These are phyloP conservation scores for Eucalyptus pumila DNA, from an alignment of 345 rosid species.

Conservation along the genomic window DNA sequence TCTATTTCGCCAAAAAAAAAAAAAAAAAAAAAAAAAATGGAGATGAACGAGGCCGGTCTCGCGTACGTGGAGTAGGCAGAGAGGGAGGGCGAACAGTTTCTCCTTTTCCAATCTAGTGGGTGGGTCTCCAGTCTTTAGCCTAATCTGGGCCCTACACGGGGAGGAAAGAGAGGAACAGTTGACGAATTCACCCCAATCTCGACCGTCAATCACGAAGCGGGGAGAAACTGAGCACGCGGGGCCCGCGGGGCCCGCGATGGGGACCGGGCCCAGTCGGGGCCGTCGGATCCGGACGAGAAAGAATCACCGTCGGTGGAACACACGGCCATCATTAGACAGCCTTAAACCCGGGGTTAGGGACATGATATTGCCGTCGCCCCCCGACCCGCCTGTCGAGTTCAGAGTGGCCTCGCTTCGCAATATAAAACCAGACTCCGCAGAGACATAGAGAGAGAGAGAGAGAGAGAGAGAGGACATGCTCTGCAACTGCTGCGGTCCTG, in stretches of 20 bases:
- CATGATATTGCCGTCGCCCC: background rate
- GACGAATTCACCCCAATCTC: background rate
- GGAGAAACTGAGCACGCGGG: background rate
- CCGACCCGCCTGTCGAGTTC: background rate
- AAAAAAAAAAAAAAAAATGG: too few relatives aligned
- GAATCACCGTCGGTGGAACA: background rate
- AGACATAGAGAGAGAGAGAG: background rate
- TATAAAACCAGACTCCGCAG: background rate
- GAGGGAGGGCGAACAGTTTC: background rate
- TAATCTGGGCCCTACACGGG: background rate
- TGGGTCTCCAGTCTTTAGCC: background rate
- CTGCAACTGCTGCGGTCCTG: conserved; percentile 38
- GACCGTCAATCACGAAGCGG: background rate
- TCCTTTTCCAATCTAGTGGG: background rate
- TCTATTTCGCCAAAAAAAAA: background rate
- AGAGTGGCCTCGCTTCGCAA: background rate
- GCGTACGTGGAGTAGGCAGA: background rate
- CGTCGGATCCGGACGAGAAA: background rate
- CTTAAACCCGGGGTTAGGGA: background rate
- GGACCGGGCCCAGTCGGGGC: background rate
- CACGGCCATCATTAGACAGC: background rate
- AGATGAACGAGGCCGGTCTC: background rate
- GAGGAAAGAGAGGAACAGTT: background rate
- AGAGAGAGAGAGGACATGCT: conserved; percentile 34
- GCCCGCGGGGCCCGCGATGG: background rate